Base-by-base conservation (phyloP, 768 basidiomycete species). In the Naganishia antarctica region DNA sequence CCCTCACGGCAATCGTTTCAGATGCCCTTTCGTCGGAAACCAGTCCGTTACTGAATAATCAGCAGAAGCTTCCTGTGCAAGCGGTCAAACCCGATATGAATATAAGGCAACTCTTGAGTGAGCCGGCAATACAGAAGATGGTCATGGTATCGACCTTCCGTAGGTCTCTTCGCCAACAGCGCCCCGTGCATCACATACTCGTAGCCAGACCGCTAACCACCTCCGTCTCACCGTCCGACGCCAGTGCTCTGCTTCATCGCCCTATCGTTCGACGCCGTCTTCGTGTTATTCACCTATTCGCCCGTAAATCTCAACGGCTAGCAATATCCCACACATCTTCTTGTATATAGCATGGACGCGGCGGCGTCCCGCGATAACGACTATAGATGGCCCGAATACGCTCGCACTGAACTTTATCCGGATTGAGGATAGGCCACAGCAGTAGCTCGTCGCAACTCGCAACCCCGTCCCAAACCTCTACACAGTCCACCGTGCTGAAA, bases 221-320 rank as follows among this genome's bases (percentile, higher is more conserved):
- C 15, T 18, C 60, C 13, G 6, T 53, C 23, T 34, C 11, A 16
- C 26, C 21, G 0, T 37, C 34, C n/a, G n/a, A n/a, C n/a, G 29
- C 6, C 25, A 69, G 68, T 70, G 18, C 49, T 70, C 60, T 51
- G 57, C 29, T 41, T 70, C 46, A 60, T 64, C 26, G 47, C 66
- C 46, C 51, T 68, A 29, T 65, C 66, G 4, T 70, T 70, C 47
- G 69, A 70, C 53, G 66, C 69, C n/a, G 63, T 48, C 7, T 63
- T 70, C 32, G 64, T 70, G 25, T 58, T 70, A 7, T 70, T 67
- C 58, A 43, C 59, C 48, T 70, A 70, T 57, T 68, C 69, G 4
- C 48, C 63, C 9, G 26, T 53, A 25, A 25, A 31, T 9, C 43
- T 70, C 7, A 61, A 63, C 59, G 69, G 69, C 12, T 70, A 43